These are phyloP conservation scores for Lavandula angustifolia DNA, from an alignment of 257 asterid genomes.

Conservation along the genomic window DNA sequence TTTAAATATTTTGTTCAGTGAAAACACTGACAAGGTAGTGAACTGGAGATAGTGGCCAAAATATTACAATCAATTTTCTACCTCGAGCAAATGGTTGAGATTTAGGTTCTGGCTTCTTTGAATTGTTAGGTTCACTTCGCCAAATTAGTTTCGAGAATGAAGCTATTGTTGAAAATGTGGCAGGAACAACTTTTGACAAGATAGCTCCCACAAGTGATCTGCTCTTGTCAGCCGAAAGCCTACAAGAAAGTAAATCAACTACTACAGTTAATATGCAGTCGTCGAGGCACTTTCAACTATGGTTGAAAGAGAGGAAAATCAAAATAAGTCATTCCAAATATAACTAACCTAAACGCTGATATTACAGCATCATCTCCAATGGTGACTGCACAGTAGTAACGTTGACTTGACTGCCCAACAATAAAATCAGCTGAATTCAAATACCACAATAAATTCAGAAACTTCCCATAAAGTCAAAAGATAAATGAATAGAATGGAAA, in stretches of 20 bases:
- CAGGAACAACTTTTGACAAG: conserved; percentile 95
- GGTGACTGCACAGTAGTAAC: conserved; percentile 82
- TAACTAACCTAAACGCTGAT: conserved; percentile 84
- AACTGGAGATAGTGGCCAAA: conserved; percentile 6
- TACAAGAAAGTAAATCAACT: conserved; percentile 40
- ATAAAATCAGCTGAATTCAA: conserved; percentile 92
- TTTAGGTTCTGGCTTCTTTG: conserved; percentile 67
- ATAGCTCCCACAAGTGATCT: conserved; percentile 94
- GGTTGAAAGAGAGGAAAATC: conserved; percentile 11
- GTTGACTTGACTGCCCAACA: conserved; percentile 96
- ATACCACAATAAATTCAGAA: conserved; percentile 67
- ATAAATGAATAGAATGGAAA: conserved; percentile 13
- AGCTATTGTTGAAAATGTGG: conserved; percentile 86
- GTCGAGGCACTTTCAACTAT: conserved; percentile 19
- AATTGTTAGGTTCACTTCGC: conserved; percentile 62
- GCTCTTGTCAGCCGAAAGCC: conserved; percentile 87
- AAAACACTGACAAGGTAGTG: background rate
- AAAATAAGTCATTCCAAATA: conserved; percentile 6
- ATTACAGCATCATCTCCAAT: conserved; percentile 90
- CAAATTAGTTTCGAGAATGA: conserved; percentile 82
- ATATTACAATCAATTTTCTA: conserved; percentile 36
- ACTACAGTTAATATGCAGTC: conserved; percentile 17
- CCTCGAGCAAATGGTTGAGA: conserved; percentile 88
- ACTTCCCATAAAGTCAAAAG: conserved; percentile 36
- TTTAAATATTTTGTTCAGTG: background rate